Conservation (phyloP, 768 basidiomycete genomes). For the Lactarius sanguifluus region DNA sequence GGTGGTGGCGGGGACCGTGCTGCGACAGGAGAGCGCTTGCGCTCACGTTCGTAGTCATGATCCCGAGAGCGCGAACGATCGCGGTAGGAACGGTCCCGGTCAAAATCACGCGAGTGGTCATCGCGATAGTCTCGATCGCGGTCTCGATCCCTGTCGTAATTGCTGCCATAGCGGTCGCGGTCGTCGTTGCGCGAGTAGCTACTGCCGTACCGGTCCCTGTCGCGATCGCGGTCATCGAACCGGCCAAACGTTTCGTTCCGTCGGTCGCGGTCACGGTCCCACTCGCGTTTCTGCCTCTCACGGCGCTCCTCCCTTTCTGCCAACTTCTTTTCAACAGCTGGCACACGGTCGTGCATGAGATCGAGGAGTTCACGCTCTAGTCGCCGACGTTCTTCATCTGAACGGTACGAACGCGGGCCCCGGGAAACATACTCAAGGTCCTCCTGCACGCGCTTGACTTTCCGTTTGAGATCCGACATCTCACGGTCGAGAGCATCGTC, state of each 20-base stretch:
- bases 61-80: conserved; percentile 32
- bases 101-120: conserved; percentile 42
- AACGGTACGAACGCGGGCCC: conserved; percentile 65
- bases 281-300: conserved; percentile 76
- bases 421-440: conserved; percentile 86
- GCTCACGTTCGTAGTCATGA: conserved; percentile 36
- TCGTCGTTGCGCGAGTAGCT: conserved; percentile 37
- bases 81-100: conserved; percentile 42
- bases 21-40: conserved; percentile 38
- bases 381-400: conserved; percentile 83
- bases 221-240: conserved; percentile 51
- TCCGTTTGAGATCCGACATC: conserved; percentile 80
- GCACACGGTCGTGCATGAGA: conserved; percentile 88
- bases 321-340: conserved; percentile 84
- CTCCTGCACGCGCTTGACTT: conserved; percentile 83
- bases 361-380: conserved; percentile 85
- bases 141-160: conserved; percentile 45
- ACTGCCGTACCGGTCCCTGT: conserved; percentile 35
- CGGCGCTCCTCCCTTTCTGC: conserved; percentile 74
- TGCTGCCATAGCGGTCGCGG: conserved; percentile 36
- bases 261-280: conserved; percentile 75
- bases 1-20: conserved; percentile 50
- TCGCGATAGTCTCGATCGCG: conserved; percentile 42
- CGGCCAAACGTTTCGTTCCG: conserved; percentile 80
- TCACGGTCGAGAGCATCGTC: conserved; percentile 93